Base-by-base conservation (phyloP, 1,284 basidiomycete genomes). In the Exsudoporus floridanus region DNA sequence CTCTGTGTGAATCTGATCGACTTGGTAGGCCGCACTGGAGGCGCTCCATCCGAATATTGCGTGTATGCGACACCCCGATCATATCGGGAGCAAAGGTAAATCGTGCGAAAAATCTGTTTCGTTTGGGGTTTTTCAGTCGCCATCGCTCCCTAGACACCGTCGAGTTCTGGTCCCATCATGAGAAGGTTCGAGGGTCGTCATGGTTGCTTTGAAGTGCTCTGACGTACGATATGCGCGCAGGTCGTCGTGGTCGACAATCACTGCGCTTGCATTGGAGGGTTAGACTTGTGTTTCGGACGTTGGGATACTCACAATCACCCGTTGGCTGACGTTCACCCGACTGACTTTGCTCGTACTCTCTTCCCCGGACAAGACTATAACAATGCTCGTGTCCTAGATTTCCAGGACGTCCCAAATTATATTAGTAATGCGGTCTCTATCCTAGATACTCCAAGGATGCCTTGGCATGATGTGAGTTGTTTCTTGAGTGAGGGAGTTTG, bases 341-440 rank as follows among this genome's bases (percentile, higher is more conserved):
- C 90, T 2, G 77, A 94, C 62, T 94, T 94, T 64, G 73, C 77
- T 34, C 77, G 78, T 47, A 92, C 91, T 1, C 76, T 98, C 30
- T 98, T 95, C 76, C 91, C 94, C 0, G 95, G 95, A 2, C 93
- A 96, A 72, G 94, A 94, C 67, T 95, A 92, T 72, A 94, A 95
- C 70, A 93, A 95, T 57, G 90, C 88, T 3, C 81, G 90, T 14
- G 75, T 88, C 37, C 76, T 84, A 66, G 92, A 94, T 67, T 93
- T 94, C 73, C 77, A 92, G 69, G 77, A 90, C 10, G 94, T 97
- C 0, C 78, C 82, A 55, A 78, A 92, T 57, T 97, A 86, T 67
- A 81, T 85, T 18, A 87, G 83, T 59, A 94, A 91, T 59, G 79
- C 79, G 2, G 70, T 93, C 14, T 86, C 85, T 21, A 81, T 86